Base-by-base conservation (phyloP, 352 stramenopile species). In the Globisporangium middletonii region DNA sequence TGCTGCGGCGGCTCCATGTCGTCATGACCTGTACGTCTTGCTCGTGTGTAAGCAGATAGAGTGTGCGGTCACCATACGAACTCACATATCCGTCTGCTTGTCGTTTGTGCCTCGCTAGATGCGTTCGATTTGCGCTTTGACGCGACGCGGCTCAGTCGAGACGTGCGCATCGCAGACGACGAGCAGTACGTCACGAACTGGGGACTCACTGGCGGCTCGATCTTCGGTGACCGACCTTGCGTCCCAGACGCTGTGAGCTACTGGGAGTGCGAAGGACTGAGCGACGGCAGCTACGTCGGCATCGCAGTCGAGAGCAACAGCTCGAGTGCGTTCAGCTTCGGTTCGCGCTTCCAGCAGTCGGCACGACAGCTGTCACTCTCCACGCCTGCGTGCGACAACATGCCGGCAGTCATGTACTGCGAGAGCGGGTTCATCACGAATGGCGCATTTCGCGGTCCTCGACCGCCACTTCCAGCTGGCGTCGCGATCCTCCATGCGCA, bases 321-420 rank as follows among this genome's bases (percentile, higher is more conserved):
- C 43, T 26, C 26, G 35, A 33, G 46, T 4, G 46, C 47, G 0
- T 50, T 67, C 23, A 56, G 50, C 48, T 72, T 49, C 38, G 79
- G 77, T 4, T 65, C 75, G 30, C 38, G 71, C 18, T 73, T 76
- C 16, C 57, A 74, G 12, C 71, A 79, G 28, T 65, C 79, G 1
- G 65, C 72, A 23, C 64, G 75, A 35, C 66, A 77, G 35, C 55
- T 86, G 37, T 82, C 72, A 27, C 63, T 83, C 27, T 70, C 77
- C 4, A 73, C 72, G 26, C 71, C 75, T 0, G 77, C 76, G 28
- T 89, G 75, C 57, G 75, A 89, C 49, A 62, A 82, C 62, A 82
- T 89, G 56, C 73, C 79, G 3, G 79, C 77, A n/a, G 72, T 89
- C 55, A 89, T 89, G 77, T 89, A 89, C 50, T 78, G 75, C 28